These are phyloP conservation scores for Pseudopyrenochaeta lycopersici DNA, from an alignment of 2,329 filamentous ascomycete genomes.

Conservation along the genomic window DNA sequence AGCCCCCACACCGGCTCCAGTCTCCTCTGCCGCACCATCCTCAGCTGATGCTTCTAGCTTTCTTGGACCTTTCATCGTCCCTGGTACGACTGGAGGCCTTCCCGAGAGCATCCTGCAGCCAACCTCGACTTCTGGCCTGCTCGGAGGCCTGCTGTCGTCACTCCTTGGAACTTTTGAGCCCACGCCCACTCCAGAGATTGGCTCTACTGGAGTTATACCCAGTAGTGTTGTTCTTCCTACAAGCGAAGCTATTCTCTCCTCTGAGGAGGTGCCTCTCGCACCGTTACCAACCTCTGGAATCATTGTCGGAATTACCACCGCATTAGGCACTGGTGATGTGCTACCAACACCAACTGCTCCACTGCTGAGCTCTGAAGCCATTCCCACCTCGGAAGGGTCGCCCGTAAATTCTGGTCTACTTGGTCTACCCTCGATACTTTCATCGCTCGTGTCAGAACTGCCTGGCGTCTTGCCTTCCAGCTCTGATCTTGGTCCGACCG, in stretches of 20 bases:
- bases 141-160: constrained; percentile 22
- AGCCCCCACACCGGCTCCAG: constrained; percentile 19
- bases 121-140: constrained; percentile 15
- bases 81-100: constrained; percentile 30
- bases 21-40: constrained; percentile 12
- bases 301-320: constrained; percentile 47
- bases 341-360: constrained; percentile 18
- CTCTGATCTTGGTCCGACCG: constrained; percentile 22
- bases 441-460: constrained; percentile 31
- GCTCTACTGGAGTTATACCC: constrained; percentile 34
- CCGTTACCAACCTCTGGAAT: constrained; percentile 35
- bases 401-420: constrained; percentile 18
- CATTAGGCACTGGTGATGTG: constrained; percentile 34
- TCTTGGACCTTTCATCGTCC: constrained; percentile 33
- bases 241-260: constrained; percentile 7
- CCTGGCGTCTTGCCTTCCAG: constrained; percentile 27
- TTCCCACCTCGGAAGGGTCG: constrained; percentile 30
- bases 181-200: constrained; percentile 20
- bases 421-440: constrained; percentile 24
- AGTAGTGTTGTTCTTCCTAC: constrained; percentile 34
- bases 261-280: constrained; percentile 4
- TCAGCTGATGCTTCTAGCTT: constrained; percentile 25
- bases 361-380: constrained; percentile 23
- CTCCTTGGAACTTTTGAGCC: constrained; percentile 17
- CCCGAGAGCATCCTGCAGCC: constrained; percentile 18